Evolutionary conservation across 2,329 filamentous ascomycete species (phyloP).

Genomic region (Teratosphaeria destructans): DNA sequence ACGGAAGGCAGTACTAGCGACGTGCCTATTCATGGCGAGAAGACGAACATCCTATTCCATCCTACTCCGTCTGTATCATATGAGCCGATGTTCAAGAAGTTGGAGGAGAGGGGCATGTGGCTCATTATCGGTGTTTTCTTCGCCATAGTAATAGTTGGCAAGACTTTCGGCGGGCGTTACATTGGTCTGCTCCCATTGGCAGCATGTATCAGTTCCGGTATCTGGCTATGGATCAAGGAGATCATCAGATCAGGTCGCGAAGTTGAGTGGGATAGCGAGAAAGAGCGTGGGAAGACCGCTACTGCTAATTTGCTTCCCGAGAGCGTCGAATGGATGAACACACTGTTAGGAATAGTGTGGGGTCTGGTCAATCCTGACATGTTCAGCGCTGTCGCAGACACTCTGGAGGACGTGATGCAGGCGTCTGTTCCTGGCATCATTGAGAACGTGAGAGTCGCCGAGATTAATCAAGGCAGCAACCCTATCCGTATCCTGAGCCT

Average conservation of each 20-base stretch:
- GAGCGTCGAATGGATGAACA: conserved; percentile 91
- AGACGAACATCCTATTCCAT: conserved; percentile 92
- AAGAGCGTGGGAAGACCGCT: conserved; percentile 70
- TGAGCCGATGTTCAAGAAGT: conserved; percentile 69
- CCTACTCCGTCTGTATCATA: conserved; percentile 84
- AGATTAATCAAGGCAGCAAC: conserved; percentile 89
- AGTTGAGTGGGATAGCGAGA: conserved; percentile 79
- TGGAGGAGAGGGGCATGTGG: conserved; percentile 65
- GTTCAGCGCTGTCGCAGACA: conserved; percentile 87
- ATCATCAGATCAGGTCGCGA: conserved; percentile 71
- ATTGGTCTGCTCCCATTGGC: conserved; percentile 66
- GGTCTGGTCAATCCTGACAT: conserved; percentile 89
- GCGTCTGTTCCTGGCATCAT: conserved; percentile 84
- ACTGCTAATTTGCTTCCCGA: conserved; percentile 84
- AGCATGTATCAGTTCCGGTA: conserved; percentile 60
- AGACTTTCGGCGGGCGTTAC: conserved; percentile 66
- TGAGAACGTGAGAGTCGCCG: conserved; percentile 87
- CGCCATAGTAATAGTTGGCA: conserved; percentile 65
- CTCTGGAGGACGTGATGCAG: conserved; percentile 91
- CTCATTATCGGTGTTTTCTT: conserved; percentile 62
- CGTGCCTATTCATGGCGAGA: conserved; percentile 90
- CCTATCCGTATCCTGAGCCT: conserved; percentile 80
- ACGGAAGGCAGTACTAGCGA: conserved; percentile 76
- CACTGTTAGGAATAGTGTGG: conserved; percentile 74
- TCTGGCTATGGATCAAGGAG: conserved; percentile 86